Evolutionary conservation across 257 asterid genomes (phyloP).

Genomic region (Solanum clarkiae): DNA sequence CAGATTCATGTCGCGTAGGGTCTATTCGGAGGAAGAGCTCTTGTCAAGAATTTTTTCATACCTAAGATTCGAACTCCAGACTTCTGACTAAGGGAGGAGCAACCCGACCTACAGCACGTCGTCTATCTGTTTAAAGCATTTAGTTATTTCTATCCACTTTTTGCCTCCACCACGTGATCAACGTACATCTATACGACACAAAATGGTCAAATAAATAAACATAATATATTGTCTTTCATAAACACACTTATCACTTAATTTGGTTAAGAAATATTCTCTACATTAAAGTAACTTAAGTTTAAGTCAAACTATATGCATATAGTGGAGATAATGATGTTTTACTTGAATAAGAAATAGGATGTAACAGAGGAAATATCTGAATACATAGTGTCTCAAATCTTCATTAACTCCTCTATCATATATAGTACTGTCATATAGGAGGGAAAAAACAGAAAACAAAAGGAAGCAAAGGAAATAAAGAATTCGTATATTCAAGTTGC

Average conservation of each 20-base stretch:
- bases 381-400: not conserved
- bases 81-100: no score
- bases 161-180: not conserved
- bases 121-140: not conserved
- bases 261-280: not conserved
- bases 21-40: no score
- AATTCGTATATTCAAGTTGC: not conserved
- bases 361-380: not conserved
- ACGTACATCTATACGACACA: not conserved
- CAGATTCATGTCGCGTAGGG: no score
- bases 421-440: not conserved
- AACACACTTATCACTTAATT: not conserved
- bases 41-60: no score
- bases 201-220: not conserved
- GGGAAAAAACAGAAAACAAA: not conserved
- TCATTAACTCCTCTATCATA: not conserved
- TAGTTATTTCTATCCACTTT: not conserved
- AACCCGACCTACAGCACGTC: no score
- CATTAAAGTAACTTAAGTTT: not conserved
- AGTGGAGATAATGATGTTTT: not conserved
- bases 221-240: not conserved
- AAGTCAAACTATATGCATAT: not conserved
- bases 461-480: not conserved
- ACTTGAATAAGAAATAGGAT: not conserved
- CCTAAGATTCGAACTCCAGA: no score